Base-by-base conservation (phyloP, 352 stramenopile species). In the Blastocystis sp. region DNA sequence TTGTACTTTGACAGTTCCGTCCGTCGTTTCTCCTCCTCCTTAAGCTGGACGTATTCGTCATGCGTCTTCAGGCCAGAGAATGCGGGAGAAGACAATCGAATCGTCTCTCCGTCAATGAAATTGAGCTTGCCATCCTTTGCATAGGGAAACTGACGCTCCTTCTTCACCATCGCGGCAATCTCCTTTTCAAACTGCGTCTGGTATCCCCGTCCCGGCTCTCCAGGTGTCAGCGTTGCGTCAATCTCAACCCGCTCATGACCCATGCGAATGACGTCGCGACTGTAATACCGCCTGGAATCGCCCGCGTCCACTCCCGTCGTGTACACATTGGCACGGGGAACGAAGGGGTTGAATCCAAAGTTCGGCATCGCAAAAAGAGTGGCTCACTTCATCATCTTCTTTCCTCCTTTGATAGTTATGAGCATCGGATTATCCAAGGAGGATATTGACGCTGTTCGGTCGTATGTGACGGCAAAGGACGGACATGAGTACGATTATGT, bases 401-500 rank as follows among this genome's bases (percentile, higher is more conserved):
- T 87, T 76, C 17, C 34, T 11, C 52, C 34, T 41, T 60, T 77
- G 38, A 14, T 62, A 17, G 28, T 21, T 9, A 84, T 84, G 74
- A 84, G 60, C 69, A 56, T 69, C 23, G 74, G 45, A 41, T 67
- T 84, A 41, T 70, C 74, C 9, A 28, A 84, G 17, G 74, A 84
- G 52, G 74, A 84, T 70, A 69, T 84, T 34, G 74, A 84, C 21
- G 34, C 23, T 41, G 40, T 96, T 53, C 92, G 92, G 86, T 48
- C 89, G 69, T 96, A 94, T 90, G 90, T 96, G 65, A 94, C 90
- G 70, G 93, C 93, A 52, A 95, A 93, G 90, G 93, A 96, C 89
- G 92, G 91, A 74, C 89, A 90, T 56, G 92, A 96, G 89, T 97
- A 96, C 89, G 91, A 93, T 52, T 92, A 91, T 43, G 89, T 97